These are phyloP conservation scores for Cunninghamia lanceolata DNA, from an alignment of 75 land plant genomes.

Conservation along the genomic window DNA sequence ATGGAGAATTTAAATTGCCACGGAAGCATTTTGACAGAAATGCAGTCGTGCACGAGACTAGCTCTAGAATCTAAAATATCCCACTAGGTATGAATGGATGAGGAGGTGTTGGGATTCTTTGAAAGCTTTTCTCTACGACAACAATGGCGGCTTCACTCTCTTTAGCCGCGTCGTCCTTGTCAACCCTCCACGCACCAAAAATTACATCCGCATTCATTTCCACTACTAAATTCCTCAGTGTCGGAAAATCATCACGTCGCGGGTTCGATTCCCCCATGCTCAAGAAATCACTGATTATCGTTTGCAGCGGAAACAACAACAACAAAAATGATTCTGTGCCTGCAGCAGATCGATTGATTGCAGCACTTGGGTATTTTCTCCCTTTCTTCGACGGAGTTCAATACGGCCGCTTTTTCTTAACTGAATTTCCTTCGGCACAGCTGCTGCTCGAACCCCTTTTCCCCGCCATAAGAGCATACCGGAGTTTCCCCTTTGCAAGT, in stretches of 20 bases:
- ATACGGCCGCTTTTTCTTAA: constrained; percentile 66
- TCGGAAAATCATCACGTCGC: not conserved
- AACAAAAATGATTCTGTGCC: constrained; percentile 17
- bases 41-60: too few relatives aligned
- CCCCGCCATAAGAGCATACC: constrained; percentile 57
- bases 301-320: not conserved
- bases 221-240: not conserved
- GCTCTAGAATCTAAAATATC: not conserved
- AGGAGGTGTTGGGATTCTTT: not conserved
- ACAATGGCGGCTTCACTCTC: not conserved
- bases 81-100: not conserved
- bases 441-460: constrained; percentile 44
- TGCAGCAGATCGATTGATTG: constrained; percentile 57
- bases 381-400: constrained; percentile 85
- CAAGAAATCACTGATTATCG: not conserved
- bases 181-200: not conserved
- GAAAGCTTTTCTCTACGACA: not conserved
- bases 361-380: constrained; percentile 72
- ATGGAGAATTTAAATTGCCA: too few relatives aligned
- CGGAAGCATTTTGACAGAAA: too few relatives aligned
- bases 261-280: not conserved
- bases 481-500: constrained; percentile 62
- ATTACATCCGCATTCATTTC: not conserved
- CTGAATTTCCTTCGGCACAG: constrained; percentile 54
- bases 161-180: not conserved